These are phyloP conservation scores for Coniochaeta sp. DNA, from an alignment of 2,329 filamentous ascomycete genomes.

Conservation along the genomic window DNA sequence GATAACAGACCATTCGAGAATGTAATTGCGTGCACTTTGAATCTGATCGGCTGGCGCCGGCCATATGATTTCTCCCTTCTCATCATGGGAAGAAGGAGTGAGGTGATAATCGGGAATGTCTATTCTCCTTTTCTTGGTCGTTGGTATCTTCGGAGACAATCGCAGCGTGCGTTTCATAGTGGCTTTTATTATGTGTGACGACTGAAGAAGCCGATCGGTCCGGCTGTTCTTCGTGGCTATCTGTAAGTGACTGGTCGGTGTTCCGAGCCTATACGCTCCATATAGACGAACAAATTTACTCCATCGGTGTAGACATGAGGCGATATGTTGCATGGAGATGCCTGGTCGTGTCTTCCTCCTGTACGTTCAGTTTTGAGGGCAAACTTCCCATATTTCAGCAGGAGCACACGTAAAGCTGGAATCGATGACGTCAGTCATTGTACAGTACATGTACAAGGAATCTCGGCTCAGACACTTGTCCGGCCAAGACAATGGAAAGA, in stretches of 20 bases:
- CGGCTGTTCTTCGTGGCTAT: neutral
- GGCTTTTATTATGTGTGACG: neutral
- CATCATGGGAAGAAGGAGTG: neutral
- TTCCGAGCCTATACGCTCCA: neutral
- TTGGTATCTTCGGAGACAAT: neutral
- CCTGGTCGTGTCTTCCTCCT: neutral
- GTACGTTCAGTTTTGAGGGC: neutral
- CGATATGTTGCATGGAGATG: neutral
- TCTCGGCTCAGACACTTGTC: no score
- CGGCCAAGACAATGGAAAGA: no score
- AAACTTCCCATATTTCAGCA: neutral
- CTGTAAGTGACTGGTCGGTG: neutral
- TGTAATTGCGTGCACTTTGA: conserved; percentile 44
- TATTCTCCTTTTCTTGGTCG: neutral
- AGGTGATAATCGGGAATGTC: conserved; percentile 4
- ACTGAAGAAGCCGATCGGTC: neutral
- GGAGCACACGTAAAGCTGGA: neutral
- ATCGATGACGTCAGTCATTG: neutral
- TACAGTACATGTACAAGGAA: neutral
- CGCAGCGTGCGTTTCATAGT: neutral
- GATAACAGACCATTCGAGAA: conserved; percentile 45
- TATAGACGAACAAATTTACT: neutral
- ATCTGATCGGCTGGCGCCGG: conserved; percentile 52
- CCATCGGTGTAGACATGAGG: neutral
- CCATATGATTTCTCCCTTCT: conserved; percentile 30